Evolutionary conservation across 2,329 filamentous ascomycete genomes (phyloP), one percentile per base, ranked within the genome.

Genomic region (Epichloe scottii): DNA sequence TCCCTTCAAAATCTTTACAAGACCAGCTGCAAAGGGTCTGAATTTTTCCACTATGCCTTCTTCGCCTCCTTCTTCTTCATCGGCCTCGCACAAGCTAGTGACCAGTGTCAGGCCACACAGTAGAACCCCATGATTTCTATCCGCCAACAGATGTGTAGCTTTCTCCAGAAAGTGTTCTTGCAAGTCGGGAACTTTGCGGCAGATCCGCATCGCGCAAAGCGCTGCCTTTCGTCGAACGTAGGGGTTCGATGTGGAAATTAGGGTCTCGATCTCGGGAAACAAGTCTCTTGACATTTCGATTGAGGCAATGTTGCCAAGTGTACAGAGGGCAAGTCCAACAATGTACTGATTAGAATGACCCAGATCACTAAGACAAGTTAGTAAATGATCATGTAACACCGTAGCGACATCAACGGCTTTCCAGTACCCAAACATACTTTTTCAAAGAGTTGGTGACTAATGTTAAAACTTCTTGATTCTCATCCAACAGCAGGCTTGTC

Each of bases 321-420:
- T 96, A 67, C 91, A 96, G 34, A 98, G 82, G 54, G 93, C 93
- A 48, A 98, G 84, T 23, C 94, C 93, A 59, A 97, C 93, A 55
- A 98, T 89, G 68, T 98, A 98, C 70, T 98, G 93, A 67, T 98
- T 98, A 51, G 89, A 90, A 71, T 98, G 93, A 61, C 90, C 89
- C 51, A 98, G 78, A 64, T 97, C 93, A 76, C 91, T 96, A 51
- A 30, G 26, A 7, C 40, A 43, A 39, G 54, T 58, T 52, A 62
- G 59, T 42, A 4, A 5, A 17, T n/a, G 3, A 42, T 8, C 26
- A 26, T 34, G 17, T 40, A 14, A 17, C 23, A 33, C 35, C 4
- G 12, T 15, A 7, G 30, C 11, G 14, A 38, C 37, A 19, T 3
- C 10, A 44, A 39, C 4, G 23, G 14, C n/a, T 21, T 33, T 19